A percentile compares a stretch with the other conserved stretches of the same genome.
phyloP scores from a whole-genome alignment of 306 rosid genomes.

The Mimosa pudica region DNA sequence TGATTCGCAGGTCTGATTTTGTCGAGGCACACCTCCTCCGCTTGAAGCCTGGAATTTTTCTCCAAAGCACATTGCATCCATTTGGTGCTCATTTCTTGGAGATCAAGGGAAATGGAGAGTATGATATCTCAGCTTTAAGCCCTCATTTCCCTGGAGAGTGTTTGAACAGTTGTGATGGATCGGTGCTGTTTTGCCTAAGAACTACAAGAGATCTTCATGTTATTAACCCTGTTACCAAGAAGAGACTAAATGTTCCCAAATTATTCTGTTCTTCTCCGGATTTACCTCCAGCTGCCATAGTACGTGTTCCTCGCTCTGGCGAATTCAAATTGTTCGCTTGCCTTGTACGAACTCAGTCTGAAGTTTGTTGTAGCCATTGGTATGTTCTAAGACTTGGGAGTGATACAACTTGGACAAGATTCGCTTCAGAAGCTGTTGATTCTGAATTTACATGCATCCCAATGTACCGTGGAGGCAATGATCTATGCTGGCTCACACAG shows the following conservation, averaged over 20 bases:
- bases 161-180: conserved; percentile 31
- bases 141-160: conserved; percentile 13
- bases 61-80: conserved; percentile 1
- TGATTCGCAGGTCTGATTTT: conserved; percentile 11
- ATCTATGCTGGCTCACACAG: conserved; percentile 30
- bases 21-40: conserved; percentile 14
- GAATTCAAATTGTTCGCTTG: conserved; percentile 32
- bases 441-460: conserved; percentile 24
- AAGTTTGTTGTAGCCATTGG: conserved; percentile 23
- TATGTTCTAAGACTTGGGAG: conserved; percentile 27
- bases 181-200: background rate
- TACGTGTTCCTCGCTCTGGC: conserved; percentile 19
- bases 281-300: conserved; percentile 29
- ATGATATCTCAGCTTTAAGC: background rate
- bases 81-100: conserved; percentile 31
- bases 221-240: conserved; percentile 13
- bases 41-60: conserved; percentile 20
- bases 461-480: conserved; percentile 21
- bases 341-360: conserved; percentile 10
- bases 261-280: background rate
- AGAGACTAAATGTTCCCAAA: conserved; percentile 8
- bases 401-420: conserved; percentile 4
- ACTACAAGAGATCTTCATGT: background rate
- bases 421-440: background rate
- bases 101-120: conserved; percentile 24